A percentile compares a stretch with the other conserved stretches of the same genome.
Conservation (phyloP, 306 rosid genomes). For the Quercus dentata region DNA sequence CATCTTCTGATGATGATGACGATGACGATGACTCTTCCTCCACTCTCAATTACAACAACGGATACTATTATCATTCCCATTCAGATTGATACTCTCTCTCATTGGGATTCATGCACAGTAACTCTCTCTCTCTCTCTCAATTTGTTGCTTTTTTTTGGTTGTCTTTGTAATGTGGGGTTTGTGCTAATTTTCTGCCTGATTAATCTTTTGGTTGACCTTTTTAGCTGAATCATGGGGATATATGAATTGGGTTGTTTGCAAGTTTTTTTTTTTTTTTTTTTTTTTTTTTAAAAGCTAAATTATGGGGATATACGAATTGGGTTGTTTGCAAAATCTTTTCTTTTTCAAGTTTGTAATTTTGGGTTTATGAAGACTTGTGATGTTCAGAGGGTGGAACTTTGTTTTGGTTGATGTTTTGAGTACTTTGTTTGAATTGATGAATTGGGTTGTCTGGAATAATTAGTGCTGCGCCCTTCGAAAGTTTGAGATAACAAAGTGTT, state of each 20-base stretch:
- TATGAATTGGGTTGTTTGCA: constrained; percentile 9
- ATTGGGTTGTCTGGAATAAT: not conserved
- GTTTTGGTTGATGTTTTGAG: not conserved
- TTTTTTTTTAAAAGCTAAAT: not conserved
- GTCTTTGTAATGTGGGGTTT: not conserved
- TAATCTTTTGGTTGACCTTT: not conserved
- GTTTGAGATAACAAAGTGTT: not conserved
- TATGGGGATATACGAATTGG: constrained; percentile 1
- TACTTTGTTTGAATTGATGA: not conserved
- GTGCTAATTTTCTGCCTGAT: not conserved
- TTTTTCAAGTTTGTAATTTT: not conserved
- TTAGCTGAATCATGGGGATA: not conserved
- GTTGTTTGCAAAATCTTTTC: not conserved
- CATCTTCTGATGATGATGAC: constrained; percentile 33
- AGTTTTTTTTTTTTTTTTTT: not conserved
- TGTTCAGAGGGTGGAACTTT: not conserved
- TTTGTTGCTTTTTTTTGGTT: not conserved
- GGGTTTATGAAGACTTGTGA: not conserved
- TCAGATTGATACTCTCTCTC: constrained; percentile 43
- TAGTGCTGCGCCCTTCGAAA: not conserved
- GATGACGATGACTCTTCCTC: constrained; percentile 42
- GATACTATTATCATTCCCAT: constrained; percentile 46
- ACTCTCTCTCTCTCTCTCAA: not conserved
- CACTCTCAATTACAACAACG: constrained; percentile 30
- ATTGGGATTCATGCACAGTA: constrained; percentile 17